Evolutionary conservation across 345 rosid species (phyloP).

Genomic region (Lagerstroemia speciosa): DNA sequence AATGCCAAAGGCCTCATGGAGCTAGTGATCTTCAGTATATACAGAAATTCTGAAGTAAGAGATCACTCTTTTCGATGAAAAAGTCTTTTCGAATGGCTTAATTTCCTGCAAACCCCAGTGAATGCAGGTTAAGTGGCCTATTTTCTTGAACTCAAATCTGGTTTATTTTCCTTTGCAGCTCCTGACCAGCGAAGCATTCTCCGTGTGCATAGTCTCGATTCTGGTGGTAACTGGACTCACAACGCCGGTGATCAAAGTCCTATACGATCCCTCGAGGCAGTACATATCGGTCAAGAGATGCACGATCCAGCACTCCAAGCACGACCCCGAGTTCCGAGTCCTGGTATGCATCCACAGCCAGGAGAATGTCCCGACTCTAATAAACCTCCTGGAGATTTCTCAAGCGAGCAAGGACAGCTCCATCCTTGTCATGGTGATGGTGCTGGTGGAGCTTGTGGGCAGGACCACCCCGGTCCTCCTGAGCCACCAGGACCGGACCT

Average conservation of each 20-base stretch:
- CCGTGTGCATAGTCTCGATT: conserved; percentile 10
- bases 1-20: conserved; percentile 31
- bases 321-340: conserved; percentile 21
- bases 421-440: conserved; percentile 20
- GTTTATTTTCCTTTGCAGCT: conserved; percentile 13
- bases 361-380: conserved; percentile 18
- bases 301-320: conserved; percentile 21
- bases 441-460: conserved; percentile 30
- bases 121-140: neutral
- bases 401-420: conserved; percentile 15
- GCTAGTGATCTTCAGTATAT: conserved; percentile 14
- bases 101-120: neutral
- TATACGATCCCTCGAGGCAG: conserved; percentile 22
- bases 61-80: too few species aligned
- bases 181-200: conserved; percentile 10
- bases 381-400: conserved; percentile 24
- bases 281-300: conserved; percentile 22
- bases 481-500: conserved; percentile 9
- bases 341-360: conserved; percentile 26
- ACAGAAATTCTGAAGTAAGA: conserved; percentile 7
- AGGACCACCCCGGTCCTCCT: conserved; percentile 24
- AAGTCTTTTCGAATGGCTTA: neutral
- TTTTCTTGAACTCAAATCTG: neutral
- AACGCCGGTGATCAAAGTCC: conserved; percentile 13
- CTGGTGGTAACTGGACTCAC: conserved; percentile 14